Percentiles rank a stretch among this genome's conserved stretches.
phyloP scores from a whole-genome alignment of 2,329 filamentous ascomycete genomes.

The Blastomyces gilchristii region DNA sequence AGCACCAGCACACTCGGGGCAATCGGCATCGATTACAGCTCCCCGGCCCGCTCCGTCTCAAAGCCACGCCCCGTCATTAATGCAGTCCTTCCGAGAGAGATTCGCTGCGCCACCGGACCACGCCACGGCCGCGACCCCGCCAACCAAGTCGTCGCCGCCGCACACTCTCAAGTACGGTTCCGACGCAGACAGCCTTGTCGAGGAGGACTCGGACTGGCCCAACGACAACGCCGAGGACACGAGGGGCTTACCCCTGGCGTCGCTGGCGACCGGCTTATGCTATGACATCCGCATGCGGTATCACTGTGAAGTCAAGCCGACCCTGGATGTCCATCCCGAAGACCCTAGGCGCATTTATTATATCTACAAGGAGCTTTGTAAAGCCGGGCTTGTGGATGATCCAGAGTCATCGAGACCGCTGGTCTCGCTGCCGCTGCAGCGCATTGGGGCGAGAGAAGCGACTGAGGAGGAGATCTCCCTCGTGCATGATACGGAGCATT shows the following conservation, averaged over 20 bases:
- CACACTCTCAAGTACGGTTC: neutral
- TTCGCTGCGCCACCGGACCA: conserved; percentile 14
- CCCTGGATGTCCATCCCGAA: conserved; percentile 73
- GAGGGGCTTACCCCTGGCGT: conserved; percentile 36
- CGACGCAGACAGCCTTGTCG: conserved; percentile 26
- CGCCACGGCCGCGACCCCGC: conserved; percentile 2
- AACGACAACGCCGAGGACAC: conserved; percentile 26
- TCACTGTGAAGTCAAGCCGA: conserved; percentile 69
- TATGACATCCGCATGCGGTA: conserved; percentile 96
- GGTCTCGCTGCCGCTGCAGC: conserved; percentile 46
- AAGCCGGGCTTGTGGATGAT: conserved; percentile 64
- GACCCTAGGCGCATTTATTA: conserved; percentile 85
- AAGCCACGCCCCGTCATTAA: conserved; percentile 8
- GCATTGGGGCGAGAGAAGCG: conserved; percentile 69
- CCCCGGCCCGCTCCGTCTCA: too few species aligned
- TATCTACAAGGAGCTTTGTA: conserved; percentile 82
- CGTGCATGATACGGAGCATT: conserved; percentile 69
- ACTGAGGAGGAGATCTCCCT: conserved; percentile 68
- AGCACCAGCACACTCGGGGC: too few species aligned
- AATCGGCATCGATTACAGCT: too few species aligned
- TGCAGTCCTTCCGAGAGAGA: conserved; percentile 16
- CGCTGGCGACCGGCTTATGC: conserved; percentile 64
- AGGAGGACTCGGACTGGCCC: conserved; percentile 35
- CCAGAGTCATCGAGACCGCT: conserved; percentile 42
- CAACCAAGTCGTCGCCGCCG: neutral